Percentiles rank a stretch among this genome's conserved stretches.
Conservation (phyloP, 768 basidiomycete species). For the Kwoniella pini region DNA sequence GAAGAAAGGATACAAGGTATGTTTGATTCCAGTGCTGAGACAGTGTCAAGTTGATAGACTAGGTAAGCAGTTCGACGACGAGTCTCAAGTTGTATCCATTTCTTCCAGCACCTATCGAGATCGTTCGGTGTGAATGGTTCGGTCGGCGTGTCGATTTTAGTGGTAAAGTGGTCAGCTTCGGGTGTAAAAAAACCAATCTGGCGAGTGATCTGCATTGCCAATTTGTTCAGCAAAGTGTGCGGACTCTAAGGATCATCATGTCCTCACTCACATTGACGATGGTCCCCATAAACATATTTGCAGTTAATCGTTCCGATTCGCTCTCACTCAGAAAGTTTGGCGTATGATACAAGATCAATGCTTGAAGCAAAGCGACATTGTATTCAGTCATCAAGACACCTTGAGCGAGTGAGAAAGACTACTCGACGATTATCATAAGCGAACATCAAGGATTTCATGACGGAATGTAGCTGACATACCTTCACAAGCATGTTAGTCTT, state of each 20-base stretch:
- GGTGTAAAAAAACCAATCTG: constrained; percentile 53
- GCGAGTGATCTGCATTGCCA: constrained; percentile 47
- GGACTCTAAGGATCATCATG: neutral
- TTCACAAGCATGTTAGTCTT: constrained; percentile 56
- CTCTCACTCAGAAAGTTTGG: constrained; percentile 45
- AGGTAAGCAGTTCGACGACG: constrained; percentile 53
- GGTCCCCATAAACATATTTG: constrained; percentile 49
- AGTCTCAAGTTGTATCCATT: constrained; percentile 55
- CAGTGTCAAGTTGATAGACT: constrained; percentile 55
- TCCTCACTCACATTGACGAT: constrained; percentile 48
- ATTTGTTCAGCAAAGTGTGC: neutral
- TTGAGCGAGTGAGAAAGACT: constrained; percentile 52
- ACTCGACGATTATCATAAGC: neutral
- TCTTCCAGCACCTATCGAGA: constrained; percentile 52
- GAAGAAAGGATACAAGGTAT: constrained; percentile 47
- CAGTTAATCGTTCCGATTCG: constrained; percentile 43
- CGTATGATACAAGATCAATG: constrained; percentile 49
- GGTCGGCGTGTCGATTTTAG: constrained; percentile 25
- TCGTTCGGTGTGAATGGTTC: constrained; percentile 43
- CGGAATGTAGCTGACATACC: constrained; percentile 20
- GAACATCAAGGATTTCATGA: neutral
- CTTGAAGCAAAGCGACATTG: constrained; percentile 46
- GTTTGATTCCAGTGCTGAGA: constrained; percentile 54
- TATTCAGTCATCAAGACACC: constrained; percentile 54
- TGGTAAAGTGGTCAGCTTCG: constrained; percentile 48